A percentile compares a stretch with the other conserved stretches of the same genome.
Evolutionary conservation across 208 protist genomes (phyloP).

Genomic region (Tetramitus jugosus): DNA sequence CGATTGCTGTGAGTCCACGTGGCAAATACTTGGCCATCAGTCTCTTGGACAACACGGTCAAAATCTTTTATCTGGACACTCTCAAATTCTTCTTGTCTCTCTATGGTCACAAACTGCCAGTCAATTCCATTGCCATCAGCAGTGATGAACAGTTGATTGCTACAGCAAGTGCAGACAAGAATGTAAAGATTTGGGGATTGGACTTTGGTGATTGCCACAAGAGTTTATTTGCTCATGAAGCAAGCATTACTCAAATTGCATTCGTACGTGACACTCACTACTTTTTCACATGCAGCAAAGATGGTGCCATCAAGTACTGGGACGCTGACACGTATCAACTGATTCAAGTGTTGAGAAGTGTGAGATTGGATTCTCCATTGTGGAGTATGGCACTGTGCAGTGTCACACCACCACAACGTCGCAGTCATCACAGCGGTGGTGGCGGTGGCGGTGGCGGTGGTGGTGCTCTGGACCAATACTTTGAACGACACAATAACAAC

Average conservation of each 20-base stretch:
- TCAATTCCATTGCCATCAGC: conserved; percentile 77
- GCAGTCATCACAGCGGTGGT: no score
- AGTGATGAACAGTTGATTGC: conserved; percentile 69
- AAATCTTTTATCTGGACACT: conserved; percentile 91
- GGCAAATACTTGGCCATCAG: conserved; percentile 74
- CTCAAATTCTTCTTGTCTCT: conserved; percentile 95
- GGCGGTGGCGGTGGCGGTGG: no score
- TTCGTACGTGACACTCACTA: conserved; percentile 96
- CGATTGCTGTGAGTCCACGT: conserved; percentile 64
- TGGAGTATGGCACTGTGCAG: not conserved
- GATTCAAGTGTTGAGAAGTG: conserved; percentile 59
- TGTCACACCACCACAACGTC: not conserved
- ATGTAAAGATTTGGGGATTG: conserved; percentile 95
- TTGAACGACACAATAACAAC: no score
- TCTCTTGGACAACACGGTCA: conserved; percentile 92
- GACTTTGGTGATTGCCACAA: conserved; percentile 94
- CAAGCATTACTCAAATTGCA: conserved; percentile 80
- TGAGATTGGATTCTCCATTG: not conserved
- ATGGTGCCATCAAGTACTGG: conserved; percentile 92
- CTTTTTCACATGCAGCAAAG: conserved; percentile 85
- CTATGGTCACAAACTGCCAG: conserved; percentile 97
- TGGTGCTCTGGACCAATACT: no score
- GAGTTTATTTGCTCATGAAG: conserved; percentile 94
- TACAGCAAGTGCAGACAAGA: conserved; percentile 96
- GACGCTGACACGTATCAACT: conserved; percentile 90